Evolutionary conservation across 805 yeast species (phyloP).

Genomic region (Suhomyces sp.): DNA sequence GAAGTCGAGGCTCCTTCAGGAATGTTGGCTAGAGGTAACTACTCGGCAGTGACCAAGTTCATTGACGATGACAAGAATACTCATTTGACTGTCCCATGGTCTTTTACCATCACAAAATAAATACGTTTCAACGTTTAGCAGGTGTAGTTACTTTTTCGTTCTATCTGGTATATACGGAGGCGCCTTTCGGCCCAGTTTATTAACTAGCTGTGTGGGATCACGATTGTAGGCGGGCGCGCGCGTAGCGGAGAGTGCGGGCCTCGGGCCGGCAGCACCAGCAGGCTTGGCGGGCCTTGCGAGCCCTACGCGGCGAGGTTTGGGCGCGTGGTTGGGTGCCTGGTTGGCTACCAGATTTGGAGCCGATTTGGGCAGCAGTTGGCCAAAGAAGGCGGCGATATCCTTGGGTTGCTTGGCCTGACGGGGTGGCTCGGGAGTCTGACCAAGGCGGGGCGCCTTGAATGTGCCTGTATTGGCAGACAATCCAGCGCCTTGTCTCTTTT

Average conservation of each 20-base stretch:
- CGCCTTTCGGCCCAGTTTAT: constrained; percentile 15
- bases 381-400: background rate
- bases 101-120: constrained; percentile 73
- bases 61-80: constrained; percentile 79
- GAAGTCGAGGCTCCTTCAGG: constrained; percentile 90
- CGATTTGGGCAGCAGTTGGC: background rate
- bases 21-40: constrained; percentile 80
- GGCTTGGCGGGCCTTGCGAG: background rate
- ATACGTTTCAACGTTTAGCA: background rate
- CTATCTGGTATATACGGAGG: constrained; percentile 35
- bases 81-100: constrained; percentile 80
- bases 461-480: background rate
- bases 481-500: background rate
- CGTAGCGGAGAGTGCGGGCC: background rate
- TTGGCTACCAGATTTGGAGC: background rate
- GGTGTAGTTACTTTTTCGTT: constrained; percentile 6
- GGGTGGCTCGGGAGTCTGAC: background rate
- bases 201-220: background rate
- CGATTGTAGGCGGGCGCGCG: background rate
- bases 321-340: background rate
- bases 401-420: background rate
- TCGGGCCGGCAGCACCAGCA: background rate
- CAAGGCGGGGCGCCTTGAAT: background rate
- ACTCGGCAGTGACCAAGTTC: constrained; percentile 76
- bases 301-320: background rate